phyloP scores from a whole-genome alignment of 352 stramenopile species.

The Phytophthora kernoviae region DNA sequence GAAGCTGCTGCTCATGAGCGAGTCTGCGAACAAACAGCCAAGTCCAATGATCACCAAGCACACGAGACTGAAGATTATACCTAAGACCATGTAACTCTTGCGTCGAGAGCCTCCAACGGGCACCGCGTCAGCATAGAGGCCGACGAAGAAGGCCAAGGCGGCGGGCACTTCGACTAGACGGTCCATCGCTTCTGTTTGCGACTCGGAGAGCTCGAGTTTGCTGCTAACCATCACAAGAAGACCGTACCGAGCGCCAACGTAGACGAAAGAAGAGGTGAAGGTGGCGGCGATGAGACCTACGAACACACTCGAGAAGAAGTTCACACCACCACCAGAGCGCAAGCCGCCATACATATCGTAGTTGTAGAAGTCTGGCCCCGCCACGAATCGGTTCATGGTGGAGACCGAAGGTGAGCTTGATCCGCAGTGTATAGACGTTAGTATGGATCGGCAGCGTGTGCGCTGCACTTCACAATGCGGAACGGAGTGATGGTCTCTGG shows the following conservation, averaged over 20 bases:
- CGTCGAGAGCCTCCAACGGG: constrained; percentile 75
- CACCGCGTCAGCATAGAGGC: constrained; percentile 78
- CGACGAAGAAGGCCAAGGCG: constrained; percentile 82
- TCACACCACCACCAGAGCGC: constrained; percentile 39
- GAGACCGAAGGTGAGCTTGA: background rate
- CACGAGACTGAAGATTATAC: constrained; percentile 45
- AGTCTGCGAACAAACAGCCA: constrained; percentile 30
- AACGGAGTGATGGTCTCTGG: constrained; percentile 3
- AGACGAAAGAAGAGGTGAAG: constrained; percentile 56
- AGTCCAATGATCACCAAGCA: constrained; percentile 25
- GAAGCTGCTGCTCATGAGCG: constrained; percentile 23
- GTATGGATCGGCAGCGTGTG: background rate
- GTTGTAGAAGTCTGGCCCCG: constrained; percentile 62
- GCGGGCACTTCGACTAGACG: constrained; percentile 69
- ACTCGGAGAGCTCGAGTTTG: constrained; percentile 35
- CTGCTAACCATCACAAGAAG: constrained; percentile 37
- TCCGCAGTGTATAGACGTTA: background rate
- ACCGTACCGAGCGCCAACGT: constrained; percentile 37
- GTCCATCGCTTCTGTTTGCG: constrained; percentile 37
- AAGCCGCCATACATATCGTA: constrained; percentile 64
- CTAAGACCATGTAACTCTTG: constrained; percentile 86
- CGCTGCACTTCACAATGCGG: too few species aligned
- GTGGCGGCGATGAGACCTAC: constrained; percentile 48
- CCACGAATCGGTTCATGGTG: constrained; percentile 32
- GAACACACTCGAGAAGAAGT: constrained; percentile 42